Base-by-base conservation (phyloP, 1,284 basidiomycete species). In the Puccinia hordei region DNA sequence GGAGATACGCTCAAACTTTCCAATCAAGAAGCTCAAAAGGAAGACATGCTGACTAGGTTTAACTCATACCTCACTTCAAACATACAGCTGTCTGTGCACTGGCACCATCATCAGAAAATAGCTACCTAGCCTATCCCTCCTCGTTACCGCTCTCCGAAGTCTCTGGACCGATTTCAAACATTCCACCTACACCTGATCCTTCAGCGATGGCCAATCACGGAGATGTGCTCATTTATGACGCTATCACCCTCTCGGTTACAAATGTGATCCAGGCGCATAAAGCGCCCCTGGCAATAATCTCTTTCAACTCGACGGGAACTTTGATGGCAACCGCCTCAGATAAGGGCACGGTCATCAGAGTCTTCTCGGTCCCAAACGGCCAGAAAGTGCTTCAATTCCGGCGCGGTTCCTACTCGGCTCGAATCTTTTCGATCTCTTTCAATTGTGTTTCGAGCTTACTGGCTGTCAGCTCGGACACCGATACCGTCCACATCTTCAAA, bases 181-280 rank as follows among this genome's bases (percentile, higher is more conserved):
- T 87, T 90, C 61, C 61, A 46, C 81, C 41, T 81, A 33, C 69
- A 1, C 69, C 69, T 2, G 83, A 63, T 51, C 66, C 65, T 19
- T 53, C 75, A 57, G 27, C 75, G 15, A 61, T 69, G 41, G 30
- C 65, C 22, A 71, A 57, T 49, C 57, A 55, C 0, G 85, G 85
- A 2, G 84, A 85, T 66, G 85, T 86, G 35, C 71, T 85, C 33
- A 83, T 86, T 72, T 98, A 98, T 88, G 95, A 94, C 81, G 95
- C 96, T 0, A 91, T 94, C 74, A 90, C 93, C 5, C 90, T 98
- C 19, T 92, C 92, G 0, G 93, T 97, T 22, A 90, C 93, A 44
- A 98, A 98, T 87, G 94, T 98, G 83, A 93, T 99, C 82, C 95
- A 95, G 84, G 97, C 97, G 15, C 97, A 99, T 88, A 98, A 98